Conservation (phyloP, 106 monocot species). For the Vanilla planifolia region DNA sequence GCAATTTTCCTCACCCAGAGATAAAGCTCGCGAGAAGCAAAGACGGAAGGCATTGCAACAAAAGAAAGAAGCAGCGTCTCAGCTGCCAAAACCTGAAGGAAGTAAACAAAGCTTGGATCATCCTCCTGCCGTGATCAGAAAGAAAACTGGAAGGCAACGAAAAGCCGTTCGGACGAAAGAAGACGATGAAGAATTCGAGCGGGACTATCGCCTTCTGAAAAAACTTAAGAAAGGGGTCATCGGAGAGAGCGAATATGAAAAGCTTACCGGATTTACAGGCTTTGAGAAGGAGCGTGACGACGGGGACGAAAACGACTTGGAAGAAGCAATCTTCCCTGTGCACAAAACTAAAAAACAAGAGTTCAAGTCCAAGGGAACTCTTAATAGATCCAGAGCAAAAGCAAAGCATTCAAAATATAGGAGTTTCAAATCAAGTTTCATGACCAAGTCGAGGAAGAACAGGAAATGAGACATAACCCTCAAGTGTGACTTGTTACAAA, state of each 20-base stretch:
- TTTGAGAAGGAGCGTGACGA: slow-evolving; percentile 13
- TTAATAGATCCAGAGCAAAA: background rate
- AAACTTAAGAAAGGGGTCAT: slow-evolving; percentile 79
- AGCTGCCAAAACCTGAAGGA: slow-evolving; percentile 30
- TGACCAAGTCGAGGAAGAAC: background rate
- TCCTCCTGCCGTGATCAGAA: slow-evolving; percentile 25
- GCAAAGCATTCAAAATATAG: background rate
- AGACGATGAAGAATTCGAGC: slow-evolving; percentile 73
- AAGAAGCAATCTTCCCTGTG: background rate
- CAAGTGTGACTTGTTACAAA: too few species aligned
- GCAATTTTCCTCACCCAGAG: slow-evolving; percentile 23
- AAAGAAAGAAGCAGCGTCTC: slow-evolving; percentile 25
- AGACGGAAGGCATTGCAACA: slow-evolving; percentile 43
- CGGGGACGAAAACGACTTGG: background rate
- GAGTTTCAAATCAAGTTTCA: background rate
- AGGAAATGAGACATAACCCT: background rate
- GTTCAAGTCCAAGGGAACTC: background rate
- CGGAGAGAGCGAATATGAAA: slow-evolving; percentile 84
- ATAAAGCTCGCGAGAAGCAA: slow-evolving; percentile 85
- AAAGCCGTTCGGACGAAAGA: slow-evolving; percentile 64
- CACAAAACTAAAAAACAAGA: background rate
- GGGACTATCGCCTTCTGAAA: slow-evolving; percentile 83
- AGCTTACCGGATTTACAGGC: slow-evolving; percentile 50
- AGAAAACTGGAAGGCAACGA: slow-evolving; percentile 86
- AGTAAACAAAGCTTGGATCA: background rate